Evolutionary conservation across 345 rosid species (phyloP).

Genomic region (Streptanthus diversifolius): DNA sequence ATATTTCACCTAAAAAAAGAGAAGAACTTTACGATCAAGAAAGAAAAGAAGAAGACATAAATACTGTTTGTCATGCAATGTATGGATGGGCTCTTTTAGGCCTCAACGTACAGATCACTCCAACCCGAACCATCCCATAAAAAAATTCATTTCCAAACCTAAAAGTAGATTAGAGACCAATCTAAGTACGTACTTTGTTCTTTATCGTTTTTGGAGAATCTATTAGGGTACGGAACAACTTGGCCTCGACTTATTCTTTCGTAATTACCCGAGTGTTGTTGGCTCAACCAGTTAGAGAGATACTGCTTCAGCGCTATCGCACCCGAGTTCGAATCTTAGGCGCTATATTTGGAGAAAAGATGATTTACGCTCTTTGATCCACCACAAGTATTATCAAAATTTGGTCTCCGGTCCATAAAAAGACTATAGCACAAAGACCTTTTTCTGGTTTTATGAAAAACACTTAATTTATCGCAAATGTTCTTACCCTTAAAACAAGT

Average conservation of each 20-base stretch:
- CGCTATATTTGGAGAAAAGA: no score
- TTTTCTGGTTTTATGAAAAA: no score
- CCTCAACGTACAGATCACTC: not conserved
- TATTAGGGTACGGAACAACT: not conserved
- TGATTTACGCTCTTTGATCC: no score
- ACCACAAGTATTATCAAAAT: no score
- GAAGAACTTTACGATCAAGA: not conserved
- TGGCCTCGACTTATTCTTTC: not conserved
- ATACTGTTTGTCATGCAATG: not conserved
- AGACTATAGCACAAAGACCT: no score
- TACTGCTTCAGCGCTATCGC: no score
- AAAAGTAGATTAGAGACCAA: not conserved
- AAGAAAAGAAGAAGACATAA: not conserved
- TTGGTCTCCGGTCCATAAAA: no score
- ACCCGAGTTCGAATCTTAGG: no score
- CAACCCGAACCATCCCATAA: not conserved
- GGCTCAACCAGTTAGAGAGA: no score
- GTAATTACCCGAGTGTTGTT: not conserved
- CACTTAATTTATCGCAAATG: no score
- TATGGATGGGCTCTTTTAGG: not conserved
- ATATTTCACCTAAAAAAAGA: slow-evolving; percentile 5
- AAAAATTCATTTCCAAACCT: not conserved
- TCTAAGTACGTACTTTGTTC: not conserved
- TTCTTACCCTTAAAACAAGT: no score
- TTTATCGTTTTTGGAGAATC: not conserved